These are phyloP conservation scores for Diaporthe vexans DNA, from an alignment of 2,329 filamentous ascomycete species.

Conservation along the genomic window DNA sequence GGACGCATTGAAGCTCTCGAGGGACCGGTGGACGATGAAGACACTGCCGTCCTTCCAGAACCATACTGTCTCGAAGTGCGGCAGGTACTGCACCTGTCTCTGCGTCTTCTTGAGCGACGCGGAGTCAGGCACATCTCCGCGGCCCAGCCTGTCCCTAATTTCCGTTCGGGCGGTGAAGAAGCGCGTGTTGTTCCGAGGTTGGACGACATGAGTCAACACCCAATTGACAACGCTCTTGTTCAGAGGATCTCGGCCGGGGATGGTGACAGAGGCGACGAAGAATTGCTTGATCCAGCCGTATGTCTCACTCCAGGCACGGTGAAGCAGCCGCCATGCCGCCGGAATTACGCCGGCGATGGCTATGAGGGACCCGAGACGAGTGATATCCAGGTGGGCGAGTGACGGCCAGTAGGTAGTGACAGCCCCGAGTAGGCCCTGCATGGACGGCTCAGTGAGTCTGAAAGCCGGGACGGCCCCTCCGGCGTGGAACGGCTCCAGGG, in stretches of 20 bases:
- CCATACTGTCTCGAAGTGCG: constrained; percentile 60
- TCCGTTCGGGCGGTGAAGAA: constrained; percentile 61
- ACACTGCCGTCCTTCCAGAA: constrained; percentile 64
- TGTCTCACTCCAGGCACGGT: constrained; percentile 53
- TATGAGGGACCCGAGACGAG: constrained; percentile 59
- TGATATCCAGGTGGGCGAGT: constrained; percentile 54
- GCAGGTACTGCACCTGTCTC: constrained; percentile 58
- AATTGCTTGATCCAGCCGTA: constrained; percentile 58
- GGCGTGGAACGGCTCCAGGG: constrained; percentile 42
- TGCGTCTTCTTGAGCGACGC: constrained; percentile 58
- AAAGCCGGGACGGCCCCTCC: constrained; percentile 37
- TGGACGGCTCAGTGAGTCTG: constrained; percentile 22
- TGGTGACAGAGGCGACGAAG: constrained; percentile 59
- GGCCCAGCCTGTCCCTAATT: constrained; percentile 51
- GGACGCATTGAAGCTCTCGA: constrained; percentile 54
- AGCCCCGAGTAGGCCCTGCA: background rate
- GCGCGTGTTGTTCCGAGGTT: constrained; percentile 53
- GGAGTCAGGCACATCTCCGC: constrained; percentile 49
- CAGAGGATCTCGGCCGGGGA: constrained; percentile 60
- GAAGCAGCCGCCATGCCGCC: constrained; percentile 55
- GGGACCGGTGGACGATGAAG: constrained; percentile 60
- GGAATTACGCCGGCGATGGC: constrained; percentile 59
- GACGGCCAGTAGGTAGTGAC: constrained; percentile 33
- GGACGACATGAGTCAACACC: constrained; percentile 56
- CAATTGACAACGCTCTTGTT: constrained; percentile 61